Percentiles rank a stretch among this genome's conserved stretches.
These are phyloP conservation scores for Fusarium siculi DNA, from an alignment of 2,329 filamentous ascomycete genomes.

Conservation along the genomic window DNA sequence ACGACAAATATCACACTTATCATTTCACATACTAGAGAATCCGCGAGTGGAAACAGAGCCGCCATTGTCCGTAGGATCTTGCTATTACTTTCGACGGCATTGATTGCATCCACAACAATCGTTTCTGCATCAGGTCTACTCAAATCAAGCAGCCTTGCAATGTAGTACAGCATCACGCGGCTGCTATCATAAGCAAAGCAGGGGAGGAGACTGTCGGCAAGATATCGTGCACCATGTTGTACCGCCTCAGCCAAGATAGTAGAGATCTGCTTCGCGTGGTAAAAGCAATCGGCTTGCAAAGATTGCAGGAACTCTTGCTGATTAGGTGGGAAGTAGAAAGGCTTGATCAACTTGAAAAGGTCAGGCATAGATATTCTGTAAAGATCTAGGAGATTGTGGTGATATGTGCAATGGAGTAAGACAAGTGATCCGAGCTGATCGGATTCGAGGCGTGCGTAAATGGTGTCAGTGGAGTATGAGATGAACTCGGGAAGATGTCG, in stretches of 20 bases:
- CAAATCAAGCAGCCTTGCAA: constrained; percentile 55
- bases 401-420: constrained; percentile 58
- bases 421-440: constrained; percentile 58
- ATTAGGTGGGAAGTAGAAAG: constrained; percentile 53
- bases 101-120: constrained; percentile 52
- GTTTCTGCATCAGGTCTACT: constrained; percentile 48
- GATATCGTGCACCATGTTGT: constrained; percentile 52
- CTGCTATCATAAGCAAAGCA: constrained; percentile 61
- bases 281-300: constrained; percentile 52
- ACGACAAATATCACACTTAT: too few relatives aligned
- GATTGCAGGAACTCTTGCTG: constrained; percentile 51
- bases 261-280: constrained; percentile 53
- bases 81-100: constrained; percentile 54
- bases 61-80: constrained; percentile 52
- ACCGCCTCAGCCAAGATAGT: constrained; percentile 53
- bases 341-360: constrained; percentile 56
- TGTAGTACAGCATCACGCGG: constrained; percentile 59
- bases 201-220: constrained; percentile 58
- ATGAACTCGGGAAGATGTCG: constrained; percentile 56
- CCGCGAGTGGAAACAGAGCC: constrained; percentile 52
- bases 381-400: constrained; percentile 58
- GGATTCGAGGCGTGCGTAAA: constrained; percentile 58
- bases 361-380: constrained; percentile 59
- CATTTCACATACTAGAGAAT: constrained; percentile 49
- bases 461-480: constrained; percentile 56